These are phyloP conservation scores for Lasiosphaeria miniovina DNA, from an alignment of 495 filamentous ascomycete genomes.

Conservation along the genomic window DNA sequence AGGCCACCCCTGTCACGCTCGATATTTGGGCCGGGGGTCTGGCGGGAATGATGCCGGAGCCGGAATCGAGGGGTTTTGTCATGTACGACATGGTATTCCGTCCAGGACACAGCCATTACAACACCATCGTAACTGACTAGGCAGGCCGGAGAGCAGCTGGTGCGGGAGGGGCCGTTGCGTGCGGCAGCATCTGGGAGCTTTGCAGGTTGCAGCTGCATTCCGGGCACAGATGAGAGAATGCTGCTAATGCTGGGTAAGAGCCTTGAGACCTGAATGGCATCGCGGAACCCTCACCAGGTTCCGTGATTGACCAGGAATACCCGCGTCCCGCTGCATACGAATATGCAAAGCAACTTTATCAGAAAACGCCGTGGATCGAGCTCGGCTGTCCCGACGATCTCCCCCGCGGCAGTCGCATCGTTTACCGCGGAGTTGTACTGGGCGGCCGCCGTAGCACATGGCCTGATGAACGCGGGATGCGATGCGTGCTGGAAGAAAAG, in stretches of 20 bases:
- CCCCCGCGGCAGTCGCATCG: not conserved
- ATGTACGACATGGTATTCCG: not conserved
- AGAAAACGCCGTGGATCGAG: not conserved
- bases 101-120: not conserved
- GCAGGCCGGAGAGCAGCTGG: not conserved
- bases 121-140: conserved; percentile 3
- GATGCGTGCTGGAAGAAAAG: not conserved
- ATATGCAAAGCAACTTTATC: conserved; percentile 17
- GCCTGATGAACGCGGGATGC: conserved; percentile 9
- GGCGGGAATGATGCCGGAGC: not conserved
- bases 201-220: conserved; percentile 21
- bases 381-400: conserved; percentile 7
- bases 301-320: conserved; percentile 9
- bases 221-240: conserved; percentile 4
- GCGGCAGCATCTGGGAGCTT: conserved; percentile 13
- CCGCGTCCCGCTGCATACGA: conserved; percentile 11
- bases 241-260: not conserved
- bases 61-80: not conserved
- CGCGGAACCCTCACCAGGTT: conserved; percentile 8
- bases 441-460: conserved; percentile 1
- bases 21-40: not conserved
- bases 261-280: conserved; percentile 1
- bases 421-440: conserved; percentile 3
- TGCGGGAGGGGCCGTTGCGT: conserved; percentile 22
- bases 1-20: not conserved